Evolutionary conservation across 805 yeast species (phyloP).

Genomic region (Candida nanaspora): DNA sequence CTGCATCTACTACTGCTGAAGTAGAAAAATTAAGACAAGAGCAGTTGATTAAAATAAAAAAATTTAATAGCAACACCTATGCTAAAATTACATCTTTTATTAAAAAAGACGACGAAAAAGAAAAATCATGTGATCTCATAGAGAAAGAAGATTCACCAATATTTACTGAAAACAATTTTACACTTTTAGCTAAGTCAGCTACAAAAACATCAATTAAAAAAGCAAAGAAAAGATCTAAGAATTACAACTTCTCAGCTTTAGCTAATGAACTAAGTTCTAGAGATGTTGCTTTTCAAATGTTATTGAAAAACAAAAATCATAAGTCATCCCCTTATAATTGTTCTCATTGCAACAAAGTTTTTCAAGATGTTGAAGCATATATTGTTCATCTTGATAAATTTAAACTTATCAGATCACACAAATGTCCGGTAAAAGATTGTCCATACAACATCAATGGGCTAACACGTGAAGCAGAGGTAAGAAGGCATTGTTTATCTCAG

Average conservation of each 20-base stretch:
- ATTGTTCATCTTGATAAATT: conserved; percentile 34
- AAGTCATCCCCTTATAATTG: conserved; percentile 38
- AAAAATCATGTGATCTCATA: no score
- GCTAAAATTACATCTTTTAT: no score
- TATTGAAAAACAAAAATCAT: conserved; percentile 19
- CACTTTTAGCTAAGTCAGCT: no score
- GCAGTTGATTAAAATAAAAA: no score
- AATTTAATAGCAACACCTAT: no score
- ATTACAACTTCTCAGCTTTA: neutral
- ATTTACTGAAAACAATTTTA: no score
- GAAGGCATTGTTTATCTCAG: conserved; percentile 43
- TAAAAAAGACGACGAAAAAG: no score
- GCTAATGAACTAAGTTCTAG: neutral
- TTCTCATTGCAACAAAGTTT: conserved; percentile 36
- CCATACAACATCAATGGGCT: conserved; percentile 44
- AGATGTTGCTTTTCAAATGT: conserved; percentile 23
- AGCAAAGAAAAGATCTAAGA: neutral
- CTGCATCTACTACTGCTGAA: no score
- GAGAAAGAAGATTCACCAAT: no score
- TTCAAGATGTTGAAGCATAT: conserved; percentile 25
- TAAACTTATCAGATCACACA: conserved; percentile 30
- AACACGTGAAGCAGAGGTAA: conserved; percentile 40
- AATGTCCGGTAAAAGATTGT: conserved; percentile 39
- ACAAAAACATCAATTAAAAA: no score
- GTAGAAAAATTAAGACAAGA: no score